Evolutionary conservation across 148 eudicot species (phyloP).

Genomic region (Chenopodium formosanum): DNA sequence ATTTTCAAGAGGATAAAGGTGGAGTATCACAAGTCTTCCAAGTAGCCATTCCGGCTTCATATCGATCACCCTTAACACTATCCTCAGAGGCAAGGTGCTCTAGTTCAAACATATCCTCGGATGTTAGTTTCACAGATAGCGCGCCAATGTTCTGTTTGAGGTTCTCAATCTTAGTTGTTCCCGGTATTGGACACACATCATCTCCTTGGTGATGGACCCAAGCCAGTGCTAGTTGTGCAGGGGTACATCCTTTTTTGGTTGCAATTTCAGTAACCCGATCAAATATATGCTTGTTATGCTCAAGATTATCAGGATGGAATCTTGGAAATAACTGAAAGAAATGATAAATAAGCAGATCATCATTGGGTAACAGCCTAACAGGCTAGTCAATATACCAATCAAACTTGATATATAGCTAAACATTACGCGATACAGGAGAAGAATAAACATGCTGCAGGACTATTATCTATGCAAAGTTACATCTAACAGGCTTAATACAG

Average conservation of each 20-base stretch:
- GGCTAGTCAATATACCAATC: too few relatives aligned
- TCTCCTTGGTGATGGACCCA: slow-evolving; percentile 46
- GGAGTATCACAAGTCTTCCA: slow-evolving; percentile 40
- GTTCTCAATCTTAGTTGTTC: slow-evolving; percentile 45
- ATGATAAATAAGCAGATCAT: neutral
- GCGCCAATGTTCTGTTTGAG: slow-evolving; percentile 40
- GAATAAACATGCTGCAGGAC: too few relatives aligned
- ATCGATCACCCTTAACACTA: slow-evolving; percentile 36
- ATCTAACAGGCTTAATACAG: too few relatives aligned
- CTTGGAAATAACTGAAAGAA: slow-evolving; percentile 33
- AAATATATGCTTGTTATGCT: slow-evolving; percentile 39
- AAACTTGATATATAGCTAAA: too few relatives aligned
- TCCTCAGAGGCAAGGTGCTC: slow-evolving; percentile 31
- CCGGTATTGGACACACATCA: slow-evolving; percentile 47
- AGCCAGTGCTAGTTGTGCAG: slow-evolving; percentile 37
- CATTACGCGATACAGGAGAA: too few relatives aligned
- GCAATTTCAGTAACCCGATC: slow-evolving; percentile 38
- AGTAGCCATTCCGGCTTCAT: neutral
- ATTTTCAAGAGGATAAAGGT: slow-evolving; percentile 36
- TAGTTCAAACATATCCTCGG: slow-evolving; percentile 36
- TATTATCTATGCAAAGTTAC: neutral
- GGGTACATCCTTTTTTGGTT: slow-evolving; percentile 35
- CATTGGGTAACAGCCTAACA: too few relatives aligned
- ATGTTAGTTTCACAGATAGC: slow-evolving; percentile 32
- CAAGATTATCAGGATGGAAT: slow-evolving; percentile 37